Evolutionary conservation across 768 basidiomycete genomes (phyloP), one percentile per base, ranked within the genome.

Genomic region (Gloeopeniophorella convolvens): DNA sequence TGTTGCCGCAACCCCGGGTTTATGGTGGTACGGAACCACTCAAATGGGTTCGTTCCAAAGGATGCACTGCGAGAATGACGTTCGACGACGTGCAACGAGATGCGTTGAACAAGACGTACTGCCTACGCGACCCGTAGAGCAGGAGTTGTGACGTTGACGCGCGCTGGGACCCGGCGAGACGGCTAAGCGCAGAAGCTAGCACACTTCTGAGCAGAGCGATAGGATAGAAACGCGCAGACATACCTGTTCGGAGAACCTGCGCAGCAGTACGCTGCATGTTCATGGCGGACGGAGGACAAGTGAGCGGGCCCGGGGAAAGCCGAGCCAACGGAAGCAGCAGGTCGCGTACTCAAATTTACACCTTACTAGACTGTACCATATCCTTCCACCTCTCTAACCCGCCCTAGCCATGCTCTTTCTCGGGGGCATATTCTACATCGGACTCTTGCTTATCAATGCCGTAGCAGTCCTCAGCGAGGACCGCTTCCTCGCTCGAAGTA

Each of bases 401-500:
- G n/a, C n/a, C n/a, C n/a, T n/a, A 42, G 63, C 58, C 48, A 81
- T 82, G 76, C 68, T 79, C 51, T 66, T 75, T 51, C 68, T 89
- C 37, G 88, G 87, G 33, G 78, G 78, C 13, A 77, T 96, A 57
- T 70, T 97, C 59, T 91, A 96, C 72, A 85, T 92, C 48, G 72
- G 81, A 21, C 74, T 99, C 20, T 80, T 99, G 35, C 73, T 97
- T 63, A 80, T 93, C 60, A 98, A 99, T 66, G 90, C 93, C 37
- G 81, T 98, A 66, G 95, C 95, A 7, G 84, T 99, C 50, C 75
- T 99, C 55, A 95, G 83, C 62, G 95, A 99, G 68, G 95, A 99
- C 60, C 80, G 95, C 6, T 99, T 99, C 69, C 82, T 99, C 48
- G 86, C 92, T 18, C 75, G 84, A 64, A 92, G 93, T 95, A 64